phyloP scores from a whole-genome alignment of 352 stramenopile species.

The Globisporangium nunn region DNA sequence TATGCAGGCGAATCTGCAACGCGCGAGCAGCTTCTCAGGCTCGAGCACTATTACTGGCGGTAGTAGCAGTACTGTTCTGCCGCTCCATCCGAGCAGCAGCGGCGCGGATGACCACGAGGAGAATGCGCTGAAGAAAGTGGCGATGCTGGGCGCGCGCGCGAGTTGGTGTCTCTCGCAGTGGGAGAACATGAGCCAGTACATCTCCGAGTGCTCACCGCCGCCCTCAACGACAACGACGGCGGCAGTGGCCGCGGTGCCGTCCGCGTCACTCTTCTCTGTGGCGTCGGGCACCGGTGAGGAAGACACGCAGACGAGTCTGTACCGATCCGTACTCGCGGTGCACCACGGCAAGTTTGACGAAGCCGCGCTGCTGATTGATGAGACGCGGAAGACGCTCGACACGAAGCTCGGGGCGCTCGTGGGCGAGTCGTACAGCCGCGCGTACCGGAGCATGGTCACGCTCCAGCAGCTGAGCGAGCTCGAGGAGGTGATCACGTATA shows the following conservation, averaged over 20 bases:
- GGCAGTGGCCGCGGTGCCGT: neutral
- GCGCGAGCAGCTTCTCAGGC: conserved; percentile 27
- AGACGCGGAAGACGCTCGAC: conserved; percentile 89
- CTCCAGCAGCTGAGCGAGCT: conserved; percentile 96
- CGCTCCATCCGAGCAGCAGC: neutral
- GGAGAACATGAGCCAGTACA: conserved; percentile 79
- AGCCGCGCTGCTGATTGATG: conserved; percentile 91
- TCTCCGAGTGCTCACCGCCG: conserved; percentile 31
- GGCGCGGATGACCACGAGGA: conserved; percentile 37
- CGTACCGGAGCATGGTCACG: conserved; percentile 95
- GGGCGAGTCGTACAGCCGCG: conserved; percentile 94
- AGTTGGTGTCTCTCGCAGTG: conserved; percentile 82
- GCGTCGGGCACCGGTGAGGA: conserved; percentile 12
- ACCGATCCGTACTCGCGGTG: conserved; percentile 90
- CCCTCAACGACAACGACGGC: neutral
- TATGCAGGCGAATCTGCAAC: conserved; percentile 11
- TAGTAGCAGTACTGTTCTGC: neutral
- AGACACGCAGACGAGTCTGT: conserved; percentile 46
- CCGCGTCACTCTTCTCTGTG: conserved; percentile 4
- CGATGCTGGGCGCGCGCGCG: conserved; percentile 77
- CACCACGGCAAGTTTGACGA: conserved; percentile 91
- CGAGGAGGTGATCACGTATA: conserved; percentile 96
- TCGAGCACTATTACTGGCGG: conserved; percentile 14
- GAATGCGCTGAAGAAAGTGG: conserved; percentile 48
- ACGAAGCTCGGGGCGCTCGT: conserved; percentile 94